A percentile compares a stretch with the other conserved stretches of the same genome.
Conservation (phyloP, 768 basidiomycete species). For the Pluteus cervinus region DNA sequence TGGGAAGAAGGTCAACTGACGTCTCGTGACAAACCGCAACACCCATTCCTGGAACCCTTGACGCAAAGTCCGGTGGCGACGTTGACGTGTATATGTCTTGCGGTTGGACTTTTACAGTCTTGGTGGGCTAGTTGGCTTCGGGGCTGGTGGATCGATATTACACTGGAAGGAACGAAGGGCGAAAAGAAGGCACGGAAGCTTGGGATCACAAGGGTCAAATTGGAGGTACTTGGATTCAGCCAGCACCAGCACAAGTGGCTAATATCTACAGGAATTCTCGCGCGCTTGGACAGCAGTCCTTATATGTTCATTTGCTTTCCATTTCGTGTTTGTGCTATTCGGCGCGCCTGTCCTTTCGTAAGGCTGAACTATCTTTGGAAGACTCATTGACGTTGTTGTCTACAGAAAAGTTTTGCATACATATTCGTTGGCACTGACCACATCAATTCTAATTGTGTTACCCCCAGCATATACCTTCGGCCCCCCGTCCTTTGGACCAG, state of each 20-base stretch:
- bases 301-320: conserved; percentile 37
- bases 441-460: conserved; percentile 61
- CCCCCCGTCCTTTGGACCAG: conserved; percentile 39
- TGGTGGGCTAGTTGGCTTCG: conserved; percentile 75
- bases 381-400: too few relatives aligned
- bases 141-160: conserved; percentile 45
- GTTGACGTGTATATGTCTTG: conserved; percentile 49
- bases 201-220: too few relatives aligned
- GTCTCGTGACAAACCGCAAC: conserved; percentile 61
- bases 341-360: conserved; percentile 69
- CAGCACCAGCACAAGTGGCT: conserved; percentile 14
- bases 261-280: background rate
- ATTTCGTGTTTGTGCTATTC: conserved; percentile 53
- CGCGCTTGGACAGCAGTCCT: too few relatives aligned
- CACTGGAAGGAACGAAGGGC: conserved; percentile 32
- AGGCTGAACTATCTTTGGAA: conserved; percentile 31
- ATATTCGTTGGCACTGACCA: conserved; percentile 58
- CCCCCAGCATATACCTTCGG: conserved; percentile 70
- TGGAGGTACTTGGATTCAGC: conserved; percentile 35
- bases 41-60: conserved; percentile 60
- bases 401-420: too few relatives aligned
- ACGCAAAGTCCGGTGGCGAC: conserved; percentile 57
- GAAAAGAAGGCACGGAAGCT: conserved; percentile 39
- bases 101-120: conserved; percentile 46
- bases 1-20: conserved; percentile 26